phyloP scores from a whole-genome alignment of 2,329 filamentous ascomycete genomes.

The Aspergillus persii region DNA sequence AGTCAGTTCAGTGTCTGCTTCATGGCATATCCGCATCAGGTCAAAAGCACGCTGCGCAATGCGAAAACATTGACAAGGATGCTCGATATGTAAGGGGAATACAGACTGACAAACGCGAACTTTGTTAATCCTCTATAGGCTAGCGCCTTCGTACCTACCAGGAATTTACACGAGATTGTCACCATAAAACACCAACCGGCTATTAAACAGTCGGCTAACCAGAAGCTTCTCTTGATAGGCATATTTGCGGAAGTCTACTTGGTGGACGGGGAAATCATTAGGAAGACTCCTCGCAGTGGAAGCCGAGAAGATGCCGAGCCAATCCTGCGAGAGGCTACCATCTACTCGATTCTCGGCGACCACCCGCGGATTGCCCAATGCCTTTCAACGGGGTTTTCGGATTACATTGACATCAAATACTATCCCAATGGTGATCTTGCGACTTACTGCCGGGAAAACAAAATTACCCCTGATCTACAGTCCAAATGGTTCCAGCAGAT shows the following conservation, averaged over 20 bases:
- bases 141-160: background rate
- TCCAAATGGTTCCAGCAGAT: slow-evolving; percentile 20
- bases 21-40: background rate
- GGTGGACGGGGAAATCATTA: slow-evolving; percentile 7
- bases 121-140: background rate
- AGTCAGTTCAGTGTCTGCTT: background rate
- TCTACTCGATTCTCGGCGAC: background rate
- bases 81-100: background rate
- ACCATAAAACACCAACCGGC: background rate
- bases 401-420: background rate
- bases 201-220: background rate
- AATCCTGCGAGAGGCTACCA: background rate
- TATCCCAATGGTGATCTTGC: background rate
- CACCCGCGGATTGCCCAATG: background rate
- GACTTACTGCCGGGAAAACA: background rate
- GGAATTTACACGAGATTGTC: background rate
- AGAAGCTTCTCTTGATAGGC: slow-evolving; percentile 8
- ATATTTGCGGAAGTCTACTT: slow-evolving; percentile 12
- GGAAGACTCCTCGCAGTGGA: slow-evolving; percentile 10
- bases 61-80: background rate
- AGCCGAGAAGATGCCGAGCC: background rate
- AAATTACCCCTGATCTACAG: slow-evolving; percentile 1
- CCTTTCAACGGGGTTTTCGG: background rate
- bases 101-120: background rate
- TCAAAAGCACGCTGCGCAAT: background rate